Evolutionary conservation across 345 rosid genomes (phyloP), one percentile per base, ranked within the genome.

Genomic region (Citropsis articulata): DNA sequence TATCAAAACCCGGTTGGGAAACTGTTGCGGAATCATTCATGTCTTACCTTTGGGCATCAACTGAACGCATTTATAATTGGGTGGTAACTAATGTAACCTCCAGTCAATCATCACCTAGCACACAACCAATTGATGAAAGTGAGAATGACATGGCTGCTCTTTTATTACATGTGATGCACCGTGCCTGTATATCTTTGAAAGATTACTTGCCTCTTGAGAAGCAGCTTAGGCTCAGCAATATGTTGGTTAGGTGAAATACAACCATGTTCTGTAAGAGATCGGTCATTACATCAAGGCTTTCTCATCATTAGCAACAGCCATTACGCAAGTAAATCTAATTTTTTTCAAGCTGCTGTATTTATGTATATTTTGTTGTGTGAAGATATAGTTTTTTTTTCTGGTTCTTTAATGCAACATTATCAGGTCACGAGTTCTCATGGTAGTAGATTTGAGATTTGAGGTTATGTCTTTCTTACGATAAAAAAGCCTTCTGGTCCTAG

Each of bases 131-230:
- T 8, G 86, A 84, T 40, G 55, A 63, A 68, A 84, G 90, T 18
- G 96, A 93, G 81, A 86, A 78, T 40, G 86, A 76, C 5, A 69
- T 67, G 48, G 84, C 86, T 57, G 75, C 80, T 27, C 77, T 88
- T 83, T 81, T 91, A 18, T 73, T 89, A 78, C 84, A 66, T 6
- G 88, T 87, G 45, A 88, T 89, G 90, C 89, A 86, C 81, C 77
- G 75, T 45, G 68, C 89, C 40, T 94, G 96, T 78, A 81, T 87
- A 30, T 85, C 56, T 33, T 86, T 90, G 76, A 90, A 78, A 83
- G 83, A 90, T 56, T 84, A 88, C 83, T 85, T 94, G 83, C 88
- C 95, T 45, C 79, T 90, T 45, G 97, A 91, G 81, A 93, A 85
- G 82, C 98, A 95, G 83, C 88, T 89, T 67, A 81, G 63, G 75